Evolutionary conservation across 345 rosid genomes (phyloP).

Genomic region (Leavenworthia alabamica): DNA sequence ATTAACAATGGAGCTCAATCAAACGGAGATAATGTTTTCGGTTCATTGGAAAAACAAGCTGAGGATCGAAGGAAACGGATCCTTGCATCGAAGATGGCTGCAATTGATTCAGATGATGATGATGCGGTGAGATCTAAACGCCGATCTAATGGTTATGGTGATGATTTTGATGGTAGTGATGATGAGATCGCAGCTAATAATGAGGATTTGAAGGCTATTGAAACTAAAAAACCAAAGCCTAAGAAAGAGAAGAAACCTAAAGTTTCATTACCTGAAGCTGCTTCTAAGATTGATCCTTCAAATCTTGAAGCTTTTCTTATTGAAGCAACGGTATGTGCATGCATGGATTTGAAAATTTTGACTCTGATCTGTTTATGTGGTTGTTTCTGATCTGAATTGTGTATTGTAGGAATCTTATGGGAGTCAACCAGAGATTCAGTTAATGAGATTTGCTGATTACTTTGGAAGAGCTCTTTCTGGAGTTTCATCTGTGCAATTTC

Average conservation of each 20-base stretch:
- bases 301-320: slow-evolving; percentile 51
- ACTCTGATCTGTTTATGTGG: background rate
- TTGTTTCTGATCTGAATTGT: slow-evolving; percentile 10
- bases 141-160: slow-evolving; percentile 31
- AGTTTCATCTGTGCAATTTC: slow-evolving; percentile 51
- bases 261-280: slow-evolving; percentile 58
- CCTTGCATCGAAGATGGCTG: slow-evolving; percentile 33
- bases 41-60: slow-evolving; percentile 42
- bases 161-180: slow-evolving; percentile 38
- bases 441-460: slow-evolving; percentile 64
- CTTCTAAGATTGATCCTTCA: slow-evolving; percentile 47
- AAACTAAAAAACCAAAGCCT: slow-evolving; percentile 37
- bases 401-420: slow-evolving; percentile 40
- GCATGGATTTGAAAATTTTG: background rate
- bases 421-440: slow-evolving; percentile 50
- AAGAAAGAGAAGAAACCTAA: slow-evolving; percentile 72
- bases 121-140: slow-evolving; percentile 31
- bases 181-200: slow-evolving; percentile 30
- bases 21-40: slow-evolving; percentile 42
- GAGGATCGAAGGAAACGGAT: slow-evolving; percentile 49
- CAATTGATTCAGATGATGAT: slow-evolving; percentile 15
- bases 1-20: slow-evolving; percentile 14
- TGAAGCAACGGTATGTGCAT: slow-evolving; percentile 36
- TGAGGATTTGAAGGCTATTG: slow-evolving; percentile 31
- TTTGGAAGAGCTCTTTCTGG: slow-evolving; percentile 54